Evolutionary conservation across 352 stramenopile genomes (phyloP).

Genomic region (Phytophthora uliginosa): DNA sequence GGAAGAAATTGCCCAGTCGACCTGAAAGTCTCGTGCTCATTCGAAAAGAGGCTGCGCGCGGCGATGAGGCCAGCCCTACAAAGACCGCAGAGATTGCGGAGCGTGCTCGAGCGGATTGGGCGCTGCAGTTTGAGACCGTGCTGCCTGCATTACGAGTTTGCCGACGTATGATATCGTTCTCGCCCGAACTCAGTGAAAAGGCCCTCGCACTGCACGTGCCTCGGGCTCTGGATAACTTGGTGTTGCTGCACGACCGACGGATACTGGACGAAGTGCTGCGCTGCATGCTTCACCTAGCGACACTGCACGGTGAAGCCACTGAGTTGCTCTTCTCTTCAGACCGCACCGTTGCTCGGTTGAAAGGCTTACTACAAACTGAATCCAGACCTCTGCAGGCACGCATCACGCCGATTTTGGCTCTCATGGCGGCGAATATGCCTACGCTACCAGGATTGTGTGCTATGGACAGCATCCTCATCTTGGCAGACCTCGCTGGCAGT

Average conservation of each 20-base stretch:
- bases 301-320: conserved; percentile 26
- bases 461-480: conserved; percentile 48
- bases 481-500: conserved; percentile 41
- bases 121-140: conserved; percentile 40
- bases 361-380: conserved; percentile 46
- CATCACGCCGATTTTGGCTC: conserved; percentile 56
- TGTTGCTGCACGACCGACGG: conserved; percentile 54
- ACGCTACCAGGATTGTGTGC: conserved; percentile 58
- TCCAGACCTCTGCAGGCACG: conserved; percentile 45
- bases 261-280: conserved; percentile 42
- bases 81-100: conserved; percentile 10
- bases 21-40: conserved; percentile 41
- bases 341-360: conserved; percentile 37
- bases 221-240: conserved; percentile 54
- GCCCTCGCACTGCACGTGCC: conserved; percentile 50
- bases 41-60: conserved; percentile 23
- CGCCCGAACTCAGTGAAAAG: conserved; percentile 41
- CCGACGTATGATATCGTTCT: conserved; percentile 55
- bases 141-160: conserved; percentile 53
- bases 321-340: conserved; percentile 46
- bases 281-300: conserved; percentile 44
- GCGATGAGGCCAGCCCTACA: not conserved
- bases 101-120: conserved; percentile 9
- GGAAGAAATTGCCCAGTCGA: conserved; percentile 35
- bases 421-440: conserved; percentile 59